A percentile compares a stretch with the other conserved stretches of the same genome.
These are phyloP conservation scores for Populus alba DNA, from an alignment of 345 rosid species.

Conservation along the genomic window DNA sequence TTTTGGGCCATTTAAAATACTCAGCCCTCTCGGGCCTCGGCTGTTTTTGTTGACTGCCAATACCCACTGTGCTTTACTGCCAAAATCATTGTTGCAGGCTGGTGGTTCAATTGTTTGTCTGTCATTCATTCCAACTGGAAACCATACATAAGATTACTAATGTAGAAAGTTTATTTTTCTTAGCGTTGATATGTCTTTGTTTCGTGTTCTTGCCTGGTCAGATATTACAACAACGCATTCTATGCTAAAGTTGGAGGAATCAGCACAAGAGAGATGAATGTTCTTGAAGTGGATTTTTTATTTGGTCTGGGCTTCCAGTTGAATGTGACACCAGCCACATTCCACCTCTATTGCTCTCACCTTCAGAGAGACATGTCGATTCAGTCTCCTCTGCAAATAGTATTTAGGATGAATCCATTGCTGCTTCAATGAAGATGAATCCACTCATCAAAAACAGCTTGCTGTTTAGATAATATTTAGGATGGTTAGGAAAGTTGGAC, in stretches of 20 bases:
- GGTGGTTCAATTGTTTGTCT: slow-evolving; percentile 16
- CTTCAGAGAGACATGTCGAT: too few species aligned
- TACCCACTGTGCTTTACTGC: slow-evolving; percentile 2
- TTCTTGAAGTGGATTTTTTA: slow-evolving; percentile 72
- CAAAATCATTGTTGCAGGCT: slow-evolving; percentile 1
- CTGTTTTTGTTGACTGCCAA: neutral
- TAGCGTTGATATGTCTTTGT: neutral
- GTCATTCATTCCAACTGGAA: neutral
- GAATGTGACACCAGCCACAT: slow-evolving; percentile 56
- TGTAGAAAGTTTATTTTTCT: neutral
- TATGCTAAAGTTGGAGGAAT: slow-evolving; percentile 74
- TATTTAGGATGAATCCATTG: too few species aligned
- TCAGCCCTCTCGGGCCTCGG: slow-evolving; percentile 7
- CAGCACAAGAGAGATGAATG: slow-evolving; percentile 66
- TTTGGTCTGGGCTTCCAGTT: slow-evolving; percentile 64
- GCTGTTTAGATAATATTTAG: too few species aligned
- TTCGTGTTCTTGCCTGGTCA: slow-evolving; percentile 2
- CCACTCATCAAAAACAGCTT: too few species aligned
- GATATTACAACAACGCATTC: slow-evolving; percentile 61
- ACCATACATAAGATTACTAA: neutral
- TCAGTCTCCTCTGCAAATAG: too few species aligned
- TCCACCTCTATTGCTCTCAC: neutral
- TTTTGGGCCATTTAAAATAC: neutral
- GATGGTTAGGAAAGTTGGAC: too few species aligned
- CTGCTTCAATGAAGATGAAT: too few species aligned